Evolutionary conservation across 805 yeast species (phyloP), one percentile per base, ranked within the genome.

Genomic region (Alloascoidea africana): DNA sequence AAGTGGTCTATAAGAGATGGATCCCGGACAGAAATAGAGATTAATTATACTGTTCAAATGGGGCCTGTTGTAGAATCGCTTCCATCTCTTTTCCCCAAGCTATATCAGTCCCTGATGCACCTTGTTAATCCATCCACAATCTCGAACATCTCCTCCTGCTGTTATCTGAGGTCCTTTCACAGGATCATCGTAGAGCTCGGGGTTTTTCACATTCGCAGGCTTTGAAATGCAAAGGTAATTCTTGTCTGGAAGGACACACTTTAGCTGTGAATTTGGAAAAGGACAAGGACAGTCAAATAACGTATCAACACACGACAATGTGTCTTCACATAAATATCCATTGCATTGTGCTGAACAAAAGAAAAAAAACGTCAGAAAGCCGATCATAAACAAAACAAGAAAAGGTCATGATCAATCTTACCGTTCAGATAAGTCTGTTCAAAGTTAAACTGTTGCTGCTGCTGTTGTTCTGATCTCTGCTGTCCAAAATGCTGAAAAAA

Each of bases 241-340:
- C 19, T 63, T 58, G 44, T 72, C 76, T 0, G 96, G 94, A 32
- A 83, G 60, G 2, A 68, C 52, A 55, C 98, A 91, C 50, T 83
- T 80, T 42, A 82, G 50, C 53, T 89, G 95, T 1, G 93, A 76
- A 41, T 75, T 72, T 1, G 95, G 91, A 51, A 73, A 89, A 2
- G 84, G 85, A 54, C 98, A 91, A 1, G 96, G 95, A 54, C 98
- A 91, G 37, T 77, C 81, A 4, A 65, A 46, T 0, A 84, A 73
- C 1, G 56, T 48, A 2, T 66, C 64, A 0, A 84, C 98, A 60
- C 98, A 91, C 5, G 64, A 64, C 32, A 76, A 62, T 0, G 96
- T 84, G 46, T 77, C 94, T 3, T 84, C 84, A 52, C 98, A 91
- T 27, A 89, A 56, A 53, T 77, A 89, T 4, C 62, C 60, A 5